phyloP scores from a whole-genome alignment of 1,284 basidiomycete genomes.

The Trametes sp. region DNA sequence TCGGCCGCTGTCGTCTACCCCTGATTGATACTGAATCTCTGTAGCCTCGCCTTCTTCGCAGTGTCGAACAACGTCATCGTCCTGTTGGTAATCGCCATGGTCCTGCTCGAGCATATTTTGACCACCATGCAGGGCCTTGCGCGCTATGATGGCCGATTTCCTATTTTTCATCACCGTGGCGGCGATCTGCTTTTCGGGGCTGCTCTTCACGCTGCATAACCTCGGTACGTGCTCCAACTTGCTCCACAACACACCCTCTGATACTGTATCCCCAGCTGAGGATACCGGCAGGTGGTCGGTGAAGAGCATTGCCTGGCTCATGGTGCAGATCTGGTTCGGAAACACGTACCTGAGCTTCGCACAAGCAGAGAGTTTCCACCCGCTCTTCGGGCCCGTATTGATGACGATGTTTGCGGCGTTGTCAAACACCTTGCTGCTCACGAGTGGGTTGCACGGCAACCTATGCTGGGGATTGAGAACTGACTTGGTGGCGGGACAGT shows the following conservation, averaged over 20 bases:
- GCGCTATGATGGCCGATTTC: slow-evolving; percentile 81
- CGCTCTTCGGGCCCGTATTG: slow-evolving; percentile 83
- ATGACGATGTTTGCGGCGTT: slow-evolving; percentile 88
- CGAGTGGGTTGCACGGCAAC: slow-evolving; percentile 74
- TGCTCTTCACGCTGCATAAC: slow-evolving; percentile 85
- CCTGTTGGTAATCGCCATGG: slow-evolving; percentile 56
- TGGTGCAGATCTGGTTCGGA: slow-evolving; percentile 87
- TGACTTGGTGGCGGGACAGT: slow-evolving; percentile 39
- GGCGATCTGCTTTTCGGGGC: slow-evolving; percentile 85
- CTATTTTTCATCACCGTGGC: slow-evolving; percentile 87
- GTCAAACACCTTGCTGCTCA: slow-evolving; percentile 81
- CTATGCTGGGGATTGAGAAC: too few species aligned
- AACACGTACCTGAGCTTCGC: slow-evolving; percentile 78
- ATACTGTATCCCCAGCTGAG: slow-evolving; percentile 47
- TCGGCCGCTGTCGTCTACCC: slow-evolving; percentile 9
- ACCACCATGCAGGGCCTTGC: slow-evolving; percentile 61
- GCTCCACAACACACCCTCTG: too few species aligned
- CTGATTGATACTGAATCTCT: slow-evolving; percentile 3
- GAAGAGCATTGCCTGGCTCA: slow-evolving; percentile 78
- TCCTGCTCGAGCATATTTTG: slow-evolving; percentile 20
- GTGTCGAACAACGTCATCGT: slow-evolving; percentile 86
- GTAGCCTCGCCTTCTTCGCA: slow-evolving; percentile 83
- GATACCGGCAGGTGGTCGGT: slow-evolving; percentile 64
- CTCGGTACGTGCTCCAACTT: slow-evolving; percentile 66
- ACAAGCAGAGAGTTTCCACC: slow-evolving; percentile 81